Evolutionary conservation across 176 grass and related monocot species (phyloP).

Genomic region (Pontederia crassipes): DNA sequence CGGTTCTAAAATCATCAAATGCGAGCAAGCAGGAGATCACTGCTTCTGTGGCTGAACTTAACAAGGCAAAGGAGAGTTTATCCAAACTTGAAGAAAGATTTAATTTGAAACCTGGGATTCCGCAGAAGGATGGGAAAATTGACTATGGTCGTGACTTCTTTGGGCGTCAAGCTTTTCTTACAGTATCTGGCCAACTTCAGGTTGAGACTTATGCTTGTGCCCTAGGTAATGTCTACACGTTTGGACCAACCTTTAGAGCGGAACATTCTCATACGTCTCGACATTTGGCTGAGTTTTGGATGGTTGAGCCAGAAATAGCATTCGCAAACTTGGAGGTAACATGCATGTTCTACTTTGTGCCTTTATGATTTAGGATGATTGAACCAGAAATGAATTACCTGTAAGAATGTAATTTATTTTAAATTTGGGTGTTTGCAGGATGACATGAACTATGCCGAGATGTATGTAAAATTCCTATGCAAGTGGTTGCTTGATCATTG

Average conservation of each 20-base stretch:
- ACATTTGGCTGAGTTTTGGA: slow-evolving; percentile 96
- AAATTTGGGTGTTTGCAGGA: slow-evolving; percentile 33
- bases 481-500: slow-evolving; percentile 82
- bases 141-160: slow-evolving; percentile 77
- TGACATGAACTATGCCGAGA: slow-evolving; percentile 90
- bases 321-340: slow-evolving; percentile 88
- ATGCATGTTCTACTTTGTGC: neutral
- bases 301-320: slow-evolving; percentile 97
- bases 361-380: neutral
- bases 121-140: slow-evolving; percentile 41
- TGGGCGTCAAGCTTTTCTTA: slow-evolving; percentile 87
- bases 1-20: slow-evolving; percentile 61
- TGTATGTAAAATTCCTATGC: slow-evolving; percentile 80
- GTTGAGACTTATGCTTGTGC: slow-evolving; percentile 91
- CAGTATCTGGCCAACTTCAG: slow-evolving; percentile 91
- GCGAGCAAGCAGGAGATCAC: slow-evolving; percentile 51
- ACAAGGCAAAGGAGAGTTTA: slow-evolving; percentile 50
- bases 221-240: slow-evolving; percentile 84
- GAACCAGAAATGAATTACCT: too few relatives aligned
- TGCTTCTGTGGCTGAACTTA: slow-evolving; percentile 58
- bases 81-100: slow-evolving; percentile 69
- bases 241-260: slow-evolving; percentile 92
- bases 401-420: too few relatives aligned
- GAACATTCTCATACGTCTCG: slow-evolving; percentile 85
- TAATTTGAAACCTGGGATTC: slow-evolving; percentile 84